Base-by-base conservation (phyloP, 78 protist species). In the Bodo saltans region DNA sequence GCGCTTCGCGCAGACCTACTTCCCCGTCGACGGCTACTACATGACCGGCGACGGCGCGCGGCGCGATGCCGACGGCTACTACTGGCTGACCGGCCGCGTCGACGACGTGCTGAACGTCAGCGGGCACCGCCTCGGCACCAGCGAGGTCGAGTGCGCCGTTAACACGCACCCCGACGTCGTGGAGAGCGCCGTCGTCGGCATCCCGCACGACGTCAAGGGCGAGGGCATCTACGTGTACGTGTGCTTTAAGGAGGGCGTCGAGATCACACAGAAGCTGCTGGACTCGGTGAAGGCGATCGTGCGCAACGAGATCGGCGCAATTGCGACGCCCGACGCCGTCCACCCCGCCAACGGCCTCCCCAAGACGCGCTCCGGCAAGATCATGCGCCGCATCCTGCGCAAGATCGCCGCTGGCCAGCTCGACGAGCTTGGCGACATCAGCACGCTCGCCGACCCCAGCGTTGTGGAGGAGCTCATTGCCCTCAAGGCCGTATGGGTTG, bases 81-180 rank as follows among this genome's bases (percentile, higher is more conserved):
- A 84, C 39, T 90, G 95, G 95, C 79, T 94, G 83, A 90, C 89
- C 26, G 99, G 98, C n/a, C 78, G 98, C 30, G 94, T 94, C 0
- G 99, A 97, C 73, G 96, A 89, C 67, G 87, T 85, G 23, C 2
- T 90, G 42, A 93, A 92, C 84, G 97, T 95, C 67, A 82, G 94
- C 0, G 99, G 99, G 12, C 98, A 96, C 76, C 88, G 98, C 34
- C 39, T 97, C 11, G 98, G 98, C 26, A 93, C 99, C 0, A 97
- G 97, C 0, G 98, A 97, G 81, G 52, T 94, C 12, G 98, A 95
- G 80, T 73, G 79, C 35, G 96, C 93, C 0, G 38, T 95, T 23
- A 93, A 87, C 1, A 82, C 90, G 28, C 88, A 72, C 23, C 78
- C 26, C 34, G 69, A 42, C 70, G 34, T 1, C 30, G 93, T 94